Evolutionary conservation across 805 yeast species (phyloP).

Genomic region (Metschnikowia lochheadii): DNA sequence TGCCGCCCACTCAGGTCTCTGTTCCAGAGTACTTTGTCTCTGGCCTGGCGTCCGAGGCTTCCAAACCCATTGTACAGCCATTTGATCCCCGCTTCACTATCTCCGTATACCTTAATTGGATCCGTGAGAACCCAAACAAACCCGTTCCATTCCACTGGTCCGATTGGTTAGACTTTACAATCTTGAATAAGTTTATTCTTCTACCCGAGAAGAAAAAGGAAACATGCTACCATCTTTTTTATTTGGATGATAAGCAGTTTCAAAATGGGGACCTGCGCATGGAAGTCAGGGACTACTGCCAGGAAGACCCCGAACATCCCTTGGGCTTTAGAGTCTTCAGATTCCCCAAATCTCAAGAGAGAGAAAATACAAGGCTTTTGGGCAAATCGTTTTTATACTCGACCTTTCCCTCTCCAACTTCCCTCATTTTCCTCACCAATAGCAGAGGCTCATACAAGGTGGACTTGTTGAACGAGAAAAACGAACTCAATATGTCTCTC

Average conservation of each 20-base stretch:
- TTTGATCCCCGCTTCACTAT: constrained; percentile 23
- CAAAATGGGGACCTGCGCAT: neutral
- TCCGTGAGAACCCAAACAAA: constrained; percentile 6
- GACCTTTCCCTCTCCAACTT: constrained; percentile 26
- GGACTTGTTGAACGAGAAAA: constrained; percentile 15
- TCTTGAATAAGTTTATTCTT: constrained; percentile 12
- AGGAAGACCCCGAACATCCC: constrained; percentile 11
- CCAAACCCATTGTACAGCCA: constrained; percentile 13
- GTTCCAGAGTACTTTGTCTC: constrained; percentile 5
- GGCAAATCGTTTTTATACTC: constrained; percentile 29
- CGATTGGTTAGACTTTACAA: constrained; percentile 16
- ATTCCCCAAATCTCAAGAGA: constrained; percentile 23
- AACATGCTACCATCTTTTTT: constrained; percentile 20
- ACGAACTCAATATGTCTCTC: constrained; percentile 19
- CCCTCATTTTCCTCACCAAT: constrained; percentile 28
- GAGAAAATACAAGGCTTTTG: constrained; percentile 23
- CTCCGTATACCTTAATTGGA: constrained; percentile 16
- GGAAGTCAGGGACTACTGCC: constrained; percentile 20
- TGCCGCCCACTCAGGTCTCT: constrained; percentile 5
- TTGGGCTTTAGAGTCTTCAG: constrained; percentile 22
- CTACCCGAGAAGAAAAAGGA: constrained; percentile 8
- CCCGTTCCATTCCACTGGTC: constrained; percentile 20
- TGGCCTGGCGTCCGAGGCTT: neutral
- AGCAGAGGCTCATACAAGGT: constrained; percentile 21
- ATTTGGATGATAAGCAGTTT: constrained; percentile 12